Conservation (phyloP, 495 filamentous ascomycete species). For the Chaetomium fimeti region DNA sequence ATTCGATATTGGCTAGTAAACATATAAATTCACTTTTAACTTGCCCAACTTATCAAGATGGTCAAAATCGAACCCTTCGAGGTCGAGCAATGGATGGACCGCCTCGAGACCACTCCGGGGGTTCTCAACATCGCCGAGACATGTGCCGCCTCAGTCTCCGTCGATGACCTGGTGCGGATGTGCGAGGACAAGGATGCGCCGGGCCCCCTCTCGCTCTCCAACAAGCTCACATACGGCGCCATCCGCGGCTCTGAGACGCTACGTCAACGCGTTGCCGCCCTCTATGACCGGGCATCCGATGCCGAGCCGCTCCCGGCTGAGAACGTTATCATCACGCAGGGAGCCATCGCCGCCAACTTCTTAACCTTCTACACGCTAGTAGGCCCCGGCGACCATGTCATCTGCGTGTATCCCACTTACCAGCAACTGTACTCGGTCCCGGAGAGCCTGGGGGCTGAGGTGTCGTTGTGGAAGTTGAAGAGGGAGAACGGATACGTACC, state of each 20-base stretch:
- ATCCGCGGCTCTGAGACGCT: slow-evolving; percentile 36
- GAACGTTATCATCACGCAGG: slow-evolving; percentile 73
- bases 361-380: slow-evolving; percentile 71
- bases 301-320: slow-evolving; percentile 40
- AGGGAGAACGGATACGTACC: slow-evolving; percentile 64
- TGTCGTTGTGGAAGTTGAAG: slow-evolving; percentile 74
- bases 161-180: slow-evolving; percentile 64
- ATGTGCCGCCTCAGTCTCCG: slow-evolving; percentile 76
- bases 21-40: neutral
- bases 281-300: slow-evolving; percentile 25
- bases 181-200: slow-evolving; percentile 55
- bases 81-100: slow-evolving; percentile 94
- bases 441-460: slow-evolving; percentile 72
- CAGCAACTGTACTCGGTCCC: slow-evolving; percentile 83
- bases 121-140: slow-evolving; percentile 87
- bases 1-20: neutral
- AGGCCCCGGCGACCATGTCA: slow-evolving; percentile 79
- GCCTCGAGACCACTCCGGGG: slow-evolving; percentile 65
- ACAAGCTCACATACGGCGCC: slow-evolving; percentile 38
- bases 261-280: slow-evolving; percentile 30
- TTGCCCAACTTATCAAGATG: slow-evolving; percentile 45
- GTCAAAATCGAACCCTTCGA: slow-evolving; percentile 70
- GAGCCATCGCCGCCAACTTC: slow-evolving; percentile 84
- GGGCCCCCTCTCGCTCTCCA: slow-evolving; percentile 50
- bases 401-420: slow-evolving; percentile 88